Evolutionary conservation across 179 eudicot species (phyloP), one percentile per base, ranked within the genome.

Genomic region (Gypsophila paniculata): DNA sequence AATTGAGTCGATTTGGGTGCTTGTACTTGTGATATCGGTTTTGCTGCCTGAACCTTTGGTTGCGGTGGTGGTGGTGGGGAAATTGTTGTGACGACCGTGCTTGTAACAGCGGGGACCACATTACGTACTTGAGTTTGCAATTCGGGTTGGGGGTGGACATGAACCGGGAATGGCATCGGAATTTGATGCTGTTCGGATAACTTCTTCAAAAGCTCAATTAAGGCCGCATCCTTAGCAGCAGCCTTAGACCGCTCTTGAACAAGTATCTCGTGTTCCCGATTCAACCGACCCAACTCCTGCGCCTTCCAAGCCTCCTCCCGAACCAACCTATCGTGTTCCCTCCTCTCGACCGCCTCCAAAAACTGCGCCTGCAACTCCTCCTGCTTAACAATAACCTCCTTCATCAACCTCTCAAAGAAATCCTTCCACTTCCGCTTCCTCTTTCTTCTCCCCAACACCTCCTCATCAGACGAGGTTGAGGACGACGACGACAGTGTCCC

Each of bases 231-330:
- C 42, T 84, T 81, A 15, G 90, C 84, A 1, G 87, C 86, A 0
- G 85, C 79, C 68, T 74, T 77, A 54, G 90, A 76, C 2, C 90
- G 81, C 25, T 88, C 93, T 9, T 82, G 83, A 14, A 81, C 79
- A 32, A 81, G 72, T 65, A 82, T 74, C 5, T 86, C 86, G n/a
- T 86, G 87, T 49, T 88, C 90, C 5, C 84, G 77, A 15, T 78
- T 80, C 71, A 85, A 26, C 23, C 87, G 74, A 0, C 78, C 81
- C 63, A 77, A 74, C 74, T 86, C 93, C 52, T 86, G 93, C 39
- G 61, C 68, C 72, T 82, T 85, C 93, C 93, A 88, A 10, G 85
- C 87, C 61, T 86, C 89, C 6, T 88, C 92, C 25, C 87, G 63
- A 0, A 70, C 81, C 72, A 78, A 71, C 39, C 93, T 70, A 1